phyloP scores from a whole-genome alignment of 2,329 filamentous ascomycete genomes.

The Colletotrichum sp. region DNA sequence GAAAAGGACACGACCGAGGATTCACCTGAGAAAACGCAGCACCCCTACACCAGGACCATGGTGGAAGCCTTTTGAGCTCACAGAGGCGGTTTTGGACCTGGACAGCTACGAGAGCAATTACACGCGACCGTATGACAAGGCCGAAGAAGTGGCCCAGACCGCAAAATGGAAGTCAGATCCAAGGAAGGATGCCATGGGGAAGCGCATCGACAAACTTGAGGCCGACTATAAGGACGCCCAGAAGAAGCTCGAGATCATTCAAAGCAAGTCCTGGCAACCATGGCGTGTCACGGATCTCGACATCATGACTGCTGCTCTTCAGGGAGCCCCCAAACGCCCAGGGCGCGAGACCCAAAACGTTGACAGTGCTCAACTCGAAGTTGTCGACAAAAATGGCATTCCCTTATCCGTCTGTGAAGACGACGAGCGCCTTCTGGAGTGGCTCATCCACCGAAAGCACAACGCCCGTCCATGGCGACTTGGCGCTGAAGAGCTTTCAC shows the following conservation, averaged over 20 bases:
- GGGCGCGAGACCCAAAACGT: neutral
- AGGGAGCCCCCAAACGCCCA: neutral
- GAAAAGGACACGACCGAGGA: neutral
- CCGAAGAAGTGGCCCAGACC: slow-evolving; percentile 36
- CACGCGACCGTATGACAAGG: slow-evolving; percentile 45
- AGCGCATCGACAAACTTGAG: slow-evolving; percentile 34
- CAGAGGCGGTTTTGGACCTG: slow-evolving; percentile 54
- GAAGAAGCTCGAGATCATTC: slow-evolving; percentile 8
- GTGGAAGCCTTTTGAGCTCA: slow-evolving; percentile 33
- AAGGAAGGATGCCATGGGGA: slow-evolving; percentile 25
- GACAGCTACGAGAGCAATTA: slow-evolving; percentile 50
- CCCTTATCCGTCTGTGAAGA: slow-evolving; percentile 29
- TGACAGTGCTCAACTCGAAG: neutral
- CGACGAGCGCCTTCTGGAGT: slow-evolving; percentile 37
- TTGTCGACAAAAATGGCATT: slow-evolving; percentile 32
- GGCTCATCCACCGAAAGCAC: slow-evolving; percentile 36
- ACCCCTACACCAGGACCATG: neutral
- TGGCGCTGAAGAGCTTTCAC: neutral
- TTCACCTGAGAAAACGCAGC: slow-evolving; percentile 3
- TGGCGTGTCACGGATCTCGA: slow-evolving; percentile 50
- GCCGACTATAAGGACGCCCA: slow-evolving; percentile 21
- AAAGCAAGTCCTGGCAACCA: slow-evolving; percentile 13
- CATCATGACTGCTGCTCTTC: slow-evolving; percentile 44
- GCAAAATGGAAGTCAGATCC: slow-evolving; percentile 32
- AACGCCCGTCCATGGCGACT: neutral